These are phyloP conservation scores for Colletotrichum acutatum DNA, from an alignment of 2,329 filamentous ascomycete genomes.

Conservation along the genomic window DNA sequence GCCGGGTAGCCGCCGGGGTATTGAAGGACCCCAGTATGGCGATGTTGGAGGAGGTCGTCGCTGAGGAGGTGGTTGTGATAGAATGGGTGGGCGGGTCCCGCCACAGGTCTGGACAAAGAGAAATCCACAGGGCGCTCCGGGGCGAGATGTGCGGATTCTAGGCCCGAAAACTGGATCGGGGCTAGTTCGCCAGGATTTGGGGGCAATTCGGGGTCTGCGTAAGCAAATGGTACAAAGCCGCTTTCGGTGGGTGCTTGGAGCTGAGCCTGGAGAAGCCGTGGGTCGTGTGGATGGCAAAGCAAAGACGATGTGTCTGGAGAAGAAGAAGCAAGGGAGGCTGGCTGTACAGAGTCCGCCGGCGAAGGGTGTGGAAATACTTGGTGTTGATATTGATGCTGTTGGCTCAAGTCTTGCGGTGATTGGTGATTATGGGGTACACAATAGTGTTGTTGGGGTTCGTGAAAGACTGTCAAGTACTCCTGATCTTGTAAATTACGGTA, in stretches of 20 bases:
- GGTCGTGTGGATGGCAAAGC: slow-evolving; percentile 35
- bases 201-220: slow-evolving; percentile 7
- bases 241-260: slow-evolving; percentile 10
- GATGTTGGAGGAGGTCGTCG: slow-evolving; percentile 8
- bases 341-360: background rate
- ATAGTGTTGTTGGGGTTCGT: background rate
- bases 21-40: slow-evolving; percentile 7
- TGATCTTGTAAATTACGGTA: background rate
- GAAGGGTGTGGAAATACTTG: background rate
- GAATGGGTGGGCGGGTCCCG: slow-evolving; percentile 9
- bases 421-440: background rate
- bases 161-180: slow-evolving; percentile 18
- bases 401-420: background rate
- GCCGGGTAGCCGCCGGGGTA: slow-evolving; percentile 18
- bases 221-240: background rate
- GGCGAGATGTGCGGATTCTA: background rate
- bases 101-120: slow-evolving; percentile 1
- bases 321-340: slow-evolving; percentile 1
- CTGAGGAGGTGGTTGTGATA: slow-evolving; percentile 4
- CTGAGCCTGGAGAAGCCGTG: slow-evolving; percentile 33
- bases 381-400: background rate
- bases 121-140: slow-evolving; percentile 7
- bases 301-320: slow-evolving; percentile 7
- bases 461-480: background rate
- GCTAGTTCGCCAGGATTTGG: slow-evolving; percentile 12